Base-by-base conservation (phyloP, 441 rosid species). In the Gossypium davidsonii region DNA sequence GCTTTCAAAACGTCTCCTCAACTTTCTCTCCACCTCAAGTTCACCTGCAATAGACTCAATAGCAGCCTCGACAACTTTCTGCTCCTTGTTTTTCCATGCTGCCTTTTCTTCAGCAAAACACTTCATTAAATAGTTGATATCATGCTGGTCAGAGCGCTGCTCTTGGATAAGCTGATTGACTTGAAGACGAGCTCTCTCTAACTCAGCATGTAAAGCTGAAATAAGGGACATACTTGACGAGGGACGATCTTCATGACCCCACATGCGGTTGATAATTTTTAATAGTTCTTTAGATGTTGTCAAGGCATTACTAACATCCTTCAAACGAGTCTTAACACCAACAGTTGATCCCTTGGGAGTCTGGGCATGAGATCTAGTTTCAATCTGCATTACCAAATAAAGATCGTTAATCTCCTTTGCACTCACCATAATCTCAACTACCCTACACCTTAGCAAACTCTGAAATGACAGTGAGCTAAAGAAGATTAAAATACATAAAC, bases 271-370 rank as follows among this genome's bases (percentile, higher is more conserved):
- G 62, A 95, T 91, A 71, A 93, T 93, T 80, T 91, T 95, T 46
- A 95, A 85, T n/a, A 95, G 91, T 79, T 95, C 98, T 72, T 93
- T 93, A n/a, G 99, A 93, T 70, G 99, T 95, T 39, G 88, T 92
- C 81, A 95, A 83, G 61, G 97, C 99, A 83, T 86, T 93, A 79
- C 97, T 91, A 59, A 86, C 90, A 65, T 93, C 98, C 82, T 93
- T 95, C 85, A 93, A 83, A 39, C 94, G 92, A 70, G 84, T 82
- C 81, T 88, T 95, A 37, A 78, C 78, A 68, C 91, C 96, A 60
- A 80, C 77, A 64, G 85, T 83, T 34, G 96, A 88, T 59, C 95
- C 96, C 78, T 67, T 73, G 20, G 97, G 94, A 73, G 96, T 91
- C 78, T 87, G 96, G 49, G 67, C 91, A 72, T 86, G 89, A 62